Conservation (phyloP, 805 yeast genomes). For the Hermanozyma aechmeae region DNA sequence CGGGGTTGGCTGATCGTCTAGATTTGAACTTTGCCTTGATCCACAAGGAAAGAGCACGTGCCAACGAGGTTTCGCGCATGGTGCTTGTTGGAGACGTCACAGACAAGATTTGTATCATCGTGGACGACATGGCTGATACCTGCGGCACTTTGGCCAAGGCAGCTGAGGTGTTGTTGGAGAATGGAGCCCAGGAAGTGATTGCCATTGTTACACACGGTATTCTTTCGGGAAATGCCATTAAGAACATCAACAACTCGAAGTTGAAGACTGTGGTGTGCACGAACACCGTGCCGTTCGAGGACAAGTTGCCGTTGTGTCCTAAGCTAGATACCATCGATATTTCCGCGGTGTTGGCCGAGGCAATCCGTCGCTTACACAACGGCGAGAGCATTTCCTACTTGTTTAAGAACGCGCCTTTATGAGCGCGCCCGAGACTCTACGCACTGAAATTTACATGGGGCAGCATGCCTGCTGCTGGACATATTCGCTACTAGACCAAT, state of each 20-base stretch:
- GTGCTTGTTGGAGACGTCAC: conserved; percentile 92
- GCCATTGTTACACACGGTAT: conserved; percentile 97
- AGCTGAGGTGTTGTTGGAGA: conserved; percentile 71
- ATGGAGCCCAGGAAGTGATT: conserved; percentile 77
- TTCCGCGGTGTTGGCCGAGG: conserved; percentile 83
- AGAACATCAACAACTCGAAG: conserved; percentile 60
- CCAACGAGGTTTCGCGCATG: conserved; percentile 93
- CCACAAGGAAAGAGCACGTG: conserved; percentile 91
- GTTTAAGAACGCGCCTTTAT: no score
- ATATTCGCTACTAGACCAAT: no score
- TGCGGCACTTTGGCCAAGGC: conserved; percentile 96
- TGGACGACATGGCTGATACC: conserved; percentile 98
- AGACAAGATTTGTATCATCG: conserved; percentile 71
- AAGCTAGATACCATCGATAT: conserved; percentile 79
- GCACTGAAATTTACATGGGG: no score
- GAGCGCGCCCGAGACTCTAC: no score
- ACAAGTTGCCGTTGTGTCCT: conserved; percentile 46
- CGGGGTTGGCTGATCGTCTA: conserved; percentile 83
- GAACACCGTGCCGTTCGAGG: conserved; percentile 81
- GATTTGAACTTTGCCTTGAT: conserved; percentile 92
- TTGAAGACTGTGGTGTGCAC: conserved; percentile 78
- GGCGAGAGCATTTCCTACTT: conserved; percentile 95
- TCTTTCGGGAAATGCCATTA: conserved; percentile 75
- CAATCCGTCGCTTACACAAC: conserved; percentile 87
- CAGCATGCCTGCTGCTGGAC: no score